Evolutionary conservation across 768 basidiomycete species (phyloP).

Genomic region (Chlorophyllum brunneum): DNA sequence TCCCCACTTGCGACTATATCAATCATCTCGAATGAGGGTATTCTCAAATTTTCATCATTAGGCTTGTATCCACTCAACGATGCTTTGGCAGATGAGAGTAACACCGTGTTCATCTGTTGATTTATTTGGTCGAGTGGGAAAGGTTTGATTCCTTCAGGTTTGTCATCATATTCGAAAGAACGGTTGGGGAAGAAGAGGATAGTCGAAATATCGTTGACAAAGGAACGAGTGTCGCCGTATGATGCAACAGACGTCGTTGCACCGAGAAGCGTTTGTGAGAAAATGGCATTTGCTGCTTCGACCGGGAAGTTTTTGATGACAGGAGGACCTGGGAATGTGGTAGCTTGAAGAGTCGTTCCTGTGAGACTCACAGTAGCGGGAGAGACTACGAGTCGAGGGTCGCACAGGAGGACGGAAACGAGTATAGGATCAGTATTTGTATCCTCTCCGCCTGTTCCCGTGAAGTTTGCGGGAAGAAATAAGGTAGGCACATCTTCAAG

Average conservation of each 20-base stretch:
- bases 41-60: background rate
- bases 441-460: background rate
- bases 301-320: background rate
- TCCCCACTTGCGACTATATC: background rate
- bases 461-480: background rate
- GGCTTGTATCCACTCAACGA: conserved; percentile 1
- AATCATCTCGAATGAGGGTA: background rate
- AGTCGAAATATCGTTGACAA: background rate
- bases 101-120: background rate
- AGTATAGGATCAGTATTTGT: background rate
- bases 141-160: background rate
- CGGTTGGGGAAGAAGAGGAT: conserved; percentile 1
- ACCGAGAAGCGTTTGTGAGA: background rate
- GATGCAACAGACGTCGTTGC: background rate
- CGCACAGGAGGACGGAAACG: background rate
- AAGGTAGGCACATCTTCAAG: background rate
- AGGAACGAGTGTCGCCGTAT: background rate
- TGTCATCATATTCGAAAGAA: background rate
- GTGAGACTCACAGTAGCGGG: background rate
- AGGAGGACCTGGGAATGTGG: background rate
- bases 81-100: background rate
- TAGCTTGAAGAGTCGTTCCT: background rate
- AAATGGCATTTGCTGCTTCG: background rate
- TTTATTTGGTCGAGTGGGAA: background rate
- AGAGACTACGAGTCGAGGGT: background rate